phyloP scores from a whole-genome alignment of 2,329 filamentous ascomycete species.

The Colletotrichum graminicola region DNA sequence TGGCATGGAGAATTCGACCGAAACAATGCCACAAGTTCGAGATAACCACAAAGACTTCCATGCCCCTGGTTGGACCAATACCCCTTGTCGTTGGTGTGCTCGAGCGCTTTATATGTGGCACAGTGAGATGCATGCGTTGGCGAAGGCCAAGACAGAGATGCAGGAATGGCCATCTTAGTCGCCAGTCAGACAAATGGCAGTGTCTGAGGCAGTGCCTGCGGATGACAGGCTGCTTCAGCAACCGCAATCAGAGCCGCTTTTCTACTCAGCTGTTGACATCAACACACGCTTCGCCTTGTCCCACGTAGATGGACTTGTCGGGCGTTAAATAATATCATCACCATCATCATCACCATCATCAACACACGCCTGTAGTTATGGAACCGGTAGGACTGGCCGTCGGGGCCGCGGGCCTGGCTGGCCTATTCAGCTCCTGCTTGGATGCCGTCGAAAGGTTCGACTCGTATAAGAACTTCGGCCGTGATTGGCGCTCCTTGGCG shows the following conservation, averaged over 20 bases:
- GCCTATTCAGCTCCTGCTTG: slow-evolving; percentile 45
- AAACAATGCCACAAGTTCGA: not conserved
- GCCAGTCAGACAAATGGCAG: not conserved
- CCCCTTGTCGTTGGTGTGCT: not conserved
- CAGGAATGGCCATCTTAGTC: not conserved
- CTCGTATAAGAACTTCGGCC: slow-evolving; percentile 34
- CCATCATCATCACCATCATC: no score
- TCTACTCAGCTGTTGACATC: not conserved
- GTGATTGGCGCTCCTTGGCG: slow-evolving; percentile 39
- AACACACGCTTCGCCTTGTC: no score
- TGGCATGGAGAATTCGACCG: not conserved
- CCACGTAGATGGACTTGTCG: no score
- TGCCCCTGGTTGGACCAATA: not conserved
- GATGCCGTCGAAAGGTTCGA: slow-evolving; percentile 42
- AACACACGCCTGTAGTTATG: slow-evolving; percentile 30
- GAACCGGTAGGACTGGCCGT: slow-evolving; percentile 42
- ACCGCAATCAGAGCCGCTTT: not conserved
- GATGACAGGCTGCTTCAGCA: not conserved
- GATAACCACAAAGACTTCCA: not conserved
- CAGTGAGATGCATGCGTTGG: not conserved
- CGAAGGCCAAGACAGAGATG: not conserved
- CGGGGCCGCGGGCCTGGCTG: slow-evolving; percentile 42
- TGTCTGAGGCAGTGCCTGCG: not conserved
- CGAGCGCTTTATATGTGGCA: not conserved
- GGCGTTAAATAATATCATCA: no score